These are phyloP conservation scores for Forsythia viridissima DNA, from an alignment of 257 asterid genomes.

Conservation along the genomic window DNA sequence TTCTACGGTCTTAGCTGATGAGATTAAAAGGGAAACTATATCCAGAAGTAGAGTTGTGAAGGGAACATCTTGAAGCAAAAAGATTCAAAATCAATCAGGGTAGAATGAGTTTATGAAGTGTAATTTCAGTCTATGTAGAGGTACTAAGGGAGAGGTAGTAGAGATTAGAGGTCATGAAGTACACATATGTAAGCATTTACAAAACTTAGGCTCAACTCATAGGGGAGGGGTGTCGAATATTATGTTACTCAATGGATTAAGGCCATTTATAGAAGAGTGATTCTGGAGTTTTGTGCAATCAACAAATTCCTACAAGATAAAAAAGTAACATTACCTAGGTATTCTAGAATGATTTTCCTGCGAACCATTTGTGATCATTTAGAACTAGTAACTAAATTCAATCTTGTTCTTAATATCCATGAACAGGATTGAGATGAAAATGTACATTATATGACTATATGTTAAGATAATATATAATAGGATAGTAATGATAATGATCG, in stretches of 20 bases:
- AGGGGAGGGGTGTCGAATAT: not conserved
- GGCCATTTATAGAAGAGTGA: not conserved
- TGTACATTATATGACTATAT: not conserved
- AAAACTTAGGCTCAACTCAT: not conserved
- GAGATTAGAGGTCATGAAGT: not conserved
- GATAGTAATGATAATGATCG: too few species aligned
- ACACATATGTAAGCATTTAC: not conserved
- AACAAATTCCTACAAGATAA: not conserved
- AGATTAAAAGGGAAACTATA: not conserved
- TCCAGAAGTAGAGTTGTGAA: not conserved
- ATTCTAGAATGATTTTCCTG: not conserved
- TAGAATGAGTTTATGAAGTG: not conserved
- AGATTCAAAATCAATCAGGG: not conserved
- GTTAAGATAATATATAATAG: too few species aligned
- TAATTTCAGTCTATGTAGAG: not conserved
- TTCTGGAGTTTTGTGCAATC: not conserved
- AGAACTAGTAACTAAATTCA: conserved; percentile 4
- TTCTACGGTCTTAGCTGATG: not conserved
- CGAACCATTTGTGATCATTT: conserved; percentile 12
- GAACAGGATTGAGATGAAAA: not conserved
- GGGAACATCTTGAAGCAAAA: not conserved
- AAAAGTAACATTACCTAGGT: not conserved
- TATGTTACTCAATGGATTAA: not conserved
- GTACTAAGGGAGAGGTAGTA: too few species aligned
- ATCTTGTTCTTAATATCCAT: conserved; percentile 5